phyloP scores from a whole-genome alignment of 1,139 yeast species.

The Pichia sp. region DNA sequence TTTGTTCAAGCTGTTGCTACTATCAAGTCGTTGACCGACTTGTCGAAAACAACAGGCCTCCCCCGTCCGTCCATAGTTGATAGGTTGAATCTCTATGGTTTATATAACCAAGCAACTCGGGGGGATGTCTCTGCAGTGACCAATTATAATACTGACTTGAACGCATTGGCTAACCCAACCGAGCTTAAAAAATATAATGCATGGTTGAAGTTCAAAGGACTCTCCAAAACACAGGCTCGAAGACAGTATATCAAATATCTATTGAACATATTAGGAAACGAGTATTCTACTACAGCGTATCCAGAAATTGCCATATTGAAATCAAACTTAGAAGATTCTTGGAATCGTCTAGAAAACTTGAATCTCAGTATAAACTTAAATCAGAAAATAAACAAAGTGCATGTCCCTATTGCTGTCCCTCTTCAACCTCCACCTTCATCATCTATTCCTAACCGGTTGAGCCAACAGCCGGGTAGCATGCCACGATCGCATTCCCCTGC shows the following conservation, averaged over 20 bases:
- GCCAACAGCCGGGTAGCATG: slow-evolving; percentile 1
- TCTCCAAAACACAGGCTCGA: slow-evolving; percentile 71
- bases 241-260: slow-evolving; percentile 62
- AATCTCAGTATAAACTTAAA: background rate
- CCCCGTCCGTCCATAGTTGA: slow-evolving; percentile 79
- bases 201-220: slow-evolving; percentile 74
- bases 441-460: background rate
- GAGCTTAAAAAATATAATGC: slow-evolving; percentile 81
- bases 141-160: slow-evolving; percentile 43
- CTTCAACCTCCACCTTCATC: background rate
- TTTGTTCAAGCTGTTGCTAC: slow-evolving; percentile 79
- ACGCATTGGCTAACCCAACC: slow-evolving; percentile 46
- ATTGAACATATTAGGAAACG: slow-evolving; percentile 42
- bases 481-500: slow-evolving; percentile 31
- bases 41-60: slow-evolving; percentile 63
- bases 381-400: background rate
- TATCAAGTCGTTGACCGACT: slow-evolving; percentile 65
- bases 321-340: slow-evolving; percentile 26
- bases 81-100: slow-evolving; percentile 68
- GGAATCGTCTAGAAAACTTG: slow-evolving; percentile 52
- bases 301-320: slow-evolving; percentile 3
- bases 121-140: slow-evolving; percentile 65
- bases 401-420: background rate
- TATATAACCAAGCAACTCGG: slow-evolving; percentile 85
- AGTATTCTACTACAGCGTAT: slow-evolving; percentile 4